Evolutionary conservation across 225 moss, liverwort and hornwort genomes (phyloP).

Genomic region (Polytrichum commune): DNA sequence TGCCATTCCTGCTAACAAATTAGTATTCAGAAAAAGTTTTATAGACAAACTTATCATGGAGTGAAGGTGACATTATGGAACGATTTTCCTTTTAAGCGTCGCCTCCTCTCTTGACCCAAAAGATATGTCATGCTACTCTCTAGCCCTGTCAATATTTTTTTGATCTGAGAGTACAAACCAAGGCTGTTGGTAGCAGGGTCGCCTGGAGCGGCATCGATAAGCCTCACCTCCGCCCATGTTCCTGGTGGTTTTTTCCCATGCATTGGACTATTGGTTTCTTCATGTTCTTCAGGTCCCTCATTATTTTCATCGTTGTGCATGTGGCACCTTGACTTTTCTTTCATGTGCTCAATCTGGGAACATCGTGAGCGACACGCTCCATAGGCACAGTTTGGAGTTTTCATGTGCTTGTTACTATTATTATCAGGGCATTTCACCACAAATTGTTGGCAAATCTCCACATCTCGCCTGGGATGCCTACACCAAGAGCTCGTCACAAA

Average conservation of each 20-base stretch:
- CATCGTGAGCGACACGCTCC: slow-evolving; percentile 29
- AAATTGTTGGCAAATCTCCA: slow-evolving; percentile 19
- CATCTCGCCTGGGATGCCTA: slow-evolving; percentile 29
- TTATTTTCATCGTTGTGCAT: background rate
- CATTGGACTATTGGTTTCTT: no score
- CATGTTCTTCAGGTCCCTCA: background rate
- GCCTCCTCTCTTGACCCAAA: slow-evolving; percentile 76
- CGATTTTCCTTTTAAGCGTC: slow-evolving; percentile 23
- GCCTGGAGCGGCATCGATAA: slow-evolving; percentile 21
- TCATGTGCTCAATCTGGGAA: slow-evolving; percentile 10
- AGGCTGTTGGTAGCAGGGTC: slow-evolving; percentile 13
- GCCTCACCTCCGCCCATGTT: slow-evolving; percentile 29
- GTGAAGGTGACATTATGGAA: no score
- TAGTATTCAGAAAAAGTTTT: no score
- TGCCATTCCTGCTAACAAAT: no score
- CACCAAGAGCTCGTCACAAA: background rate
- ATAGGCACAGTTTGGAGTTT: slow-evolving; percentile 20
- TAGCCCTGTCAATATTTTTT: slow-evolving; percentile 46
- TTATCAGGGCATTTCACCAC: slow-evolving; percentile 4
- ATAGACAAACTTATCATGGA: no score
- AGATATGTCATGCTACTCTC: slow-evolving; percentile 79
- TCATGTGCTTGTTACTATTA: no score
- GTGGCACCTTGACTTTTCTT: slow-evolving; percentile 9
- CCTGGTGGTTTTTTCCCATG: slow-evolving; percentile 9
- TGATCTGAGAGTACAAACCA: slow-evolving; percentile 34